These are phyloP conservation scores for Rhynchospora breviuscula DNA, from an alignment of 176 grass and related monocot species.

Conservation along the genomic window DNA sequence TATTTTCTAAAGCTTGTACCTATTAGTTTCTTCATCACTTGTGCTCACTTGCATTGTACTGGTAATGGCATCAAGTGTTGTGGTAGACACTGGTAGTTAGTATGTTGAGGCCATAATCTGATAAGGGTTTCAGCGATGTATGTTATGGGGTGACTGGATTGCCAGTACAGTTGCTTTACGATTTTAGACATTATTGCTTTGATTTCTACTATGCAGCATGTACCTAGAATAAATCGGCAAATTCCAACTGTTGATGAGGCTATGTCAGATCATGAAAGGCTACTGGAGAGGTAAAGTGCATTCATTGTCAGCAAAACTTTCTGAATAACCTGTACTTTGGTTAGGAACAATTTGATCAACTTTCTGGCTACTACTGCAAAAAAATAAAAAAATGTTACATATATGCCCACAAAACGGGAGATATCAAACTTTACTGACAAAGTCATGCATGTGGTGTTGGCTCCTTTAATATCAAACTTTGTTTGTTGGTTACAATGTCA, in stretches of 20 bases:
- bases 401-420: not conserved
- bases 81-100: not conserved
- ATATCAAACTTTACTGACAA: not conserved
- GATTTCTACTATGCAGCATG: slow-evolving; percentile 46
- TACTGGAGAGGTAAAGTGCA: slow-evolving; percentile 56
- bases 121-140: not conserved
- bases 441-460: too few species aligned
- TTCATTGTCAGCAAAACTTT: not conserved
- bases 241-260: slow-evolving; percentile 88
- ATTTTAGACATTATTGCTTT: not conserved
- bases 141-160: not conserved
- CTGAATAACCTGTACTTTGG: not conserved
- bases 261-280: slow-evolving; percentile 84
- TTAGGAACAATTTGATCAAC: not conserved
- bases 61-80: not conserved
- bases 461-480: too few species aligned
- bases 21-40: not conserved
- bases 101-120: not conserved
- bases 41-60: not conserved
- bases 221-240: slow-evolving; percentile 75
- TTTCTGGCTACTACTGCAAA: not conserved
- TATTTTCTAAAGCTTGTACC: not conserved
- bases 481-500: too few species aligned
- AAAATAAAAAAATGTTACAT: not conserved
- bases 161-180: not conserved